Conservation (phyloP, 352 stramenopile genomes). For the Phytophthora constricta region DNA sequence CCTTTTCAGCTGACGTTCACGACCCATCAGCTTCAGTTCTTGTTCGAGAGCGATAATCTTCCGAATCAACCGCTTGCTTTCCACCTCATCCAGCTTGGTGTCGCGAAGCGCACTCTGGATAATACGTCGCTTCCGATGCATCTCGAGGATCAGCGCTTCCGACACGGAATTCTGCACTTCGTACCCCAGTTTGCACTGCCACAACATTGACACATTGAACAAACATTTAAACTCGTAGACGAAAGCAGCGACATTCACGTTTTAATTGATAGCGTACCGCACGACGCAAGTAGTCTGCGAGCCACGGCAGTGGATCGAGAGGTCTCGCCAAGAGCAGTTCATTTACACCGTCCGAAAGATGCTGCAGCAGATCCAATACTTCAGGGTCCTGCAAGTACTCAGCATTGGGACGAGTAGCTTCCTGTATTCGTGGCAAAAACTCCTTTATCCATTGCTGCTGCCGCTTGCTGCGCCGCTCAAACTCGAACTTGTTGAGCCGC, state of each 20-base stretch:
- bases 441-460: constrained; percentile 37
- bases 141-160: constrained; percentile 59
- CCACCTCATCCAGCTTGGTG: constrained; percentile 55
- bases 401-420: constrained; percentile 46
- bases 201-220: neutral
- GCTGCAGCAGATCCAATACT: constrained; percentile 51
- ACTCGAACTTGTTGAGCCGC: constrained; percentile 20
- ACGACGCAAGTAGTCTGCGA: constrained; percentile 66
- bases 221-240: too few species aligned
- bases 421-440: constrained; percentile 33
- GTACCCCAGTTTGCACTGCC: constrained; percentile 69
- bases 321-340: constrained; percentile 58
- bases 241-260: too few species aligned
- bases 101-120: constrained; percentile 61
- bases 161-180: constrained; percentile 47
- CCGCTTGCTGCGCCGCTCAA: constrained; percentile 22
- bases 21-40: constrained; percentile 41
- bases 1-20: constrained; percentile 42
- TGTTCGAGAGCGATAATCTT: constrained; percentile 44
- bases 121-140: constrained; percentile 73
- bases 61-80: constrained; percentile 58
- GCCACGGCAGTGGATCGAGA: constrained; percentile 53
- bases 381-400: constrained; percentile 39
- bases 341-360: constrained; percentile 56
- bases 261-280: constrained; percentile 33